Conservation (phyloP, 345 rosid genomes). For the Gossypium stocksii region DNA sequence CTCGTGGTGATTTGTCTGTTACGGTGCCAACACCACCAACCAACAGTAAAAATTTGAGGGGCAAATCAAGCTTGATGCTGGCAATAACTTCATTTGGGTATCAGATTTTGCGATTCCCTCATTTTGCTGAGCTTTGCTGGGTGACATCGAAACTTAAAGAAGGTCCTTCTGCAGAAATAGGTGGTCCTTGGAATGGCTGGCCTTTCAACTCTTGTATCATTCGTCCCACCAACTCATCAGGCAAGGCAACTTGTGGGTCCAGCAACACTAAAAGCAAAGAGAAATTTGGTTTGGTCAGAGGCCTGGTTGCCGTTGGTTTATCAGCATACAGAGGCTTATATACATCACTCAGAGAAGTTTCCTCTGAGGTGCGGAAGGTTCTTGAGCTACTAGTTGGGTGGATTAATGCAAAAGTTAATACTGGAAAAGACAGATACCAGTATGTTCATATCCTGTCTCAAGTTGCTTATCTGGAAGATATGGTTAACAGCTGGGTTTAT, state of each 20-base stretch:
- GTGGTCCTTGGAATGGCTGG: conserved; percentile 93
- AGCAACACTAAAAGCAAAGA: conserved; percentile 58
- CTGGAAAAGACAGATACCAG: conserved; percentile 75
- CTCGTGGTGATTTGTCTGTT: conserved; percentile 30
- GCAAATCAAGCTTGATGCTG: conserved; percentile 63
- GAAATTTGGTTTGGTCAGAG: conserved; percentile 62
- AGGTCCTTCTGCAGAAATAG: conserved; percentile 76
- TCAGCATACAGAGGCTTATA: conserved; percentile 74
- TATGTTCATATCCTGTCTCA: conserved; percentile 76
- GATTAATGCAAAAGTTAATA: conserved; percentile 66
- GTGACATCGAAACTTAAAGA: conserved; percentile 85
- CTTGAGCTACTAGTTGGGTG: conserved; percentile 78
- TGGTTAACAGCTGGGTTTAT: conserved; percentile 86
- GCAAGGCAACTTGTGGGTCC: conserved; percentile 40
- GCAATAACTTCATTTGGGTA: conserved; percentile 78
- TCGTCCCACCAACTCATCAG: conserved; percentile 51
- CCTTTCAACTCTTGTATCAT: conserved; percentile 89
- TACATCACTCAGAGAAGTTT: conserved; percentile 66
- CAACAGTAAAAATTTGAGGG: conserved; percentile 50
- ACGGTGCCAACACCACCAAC: conserved; percentile 35
- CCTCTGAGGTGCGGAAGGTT: conserved; percentile 75
- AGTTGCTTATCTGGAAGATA: conserved; percentile 89
- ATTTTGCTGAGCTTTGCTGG: conserved; percentile 99
- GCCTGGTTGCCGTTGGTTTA: conserved; percentile 83
- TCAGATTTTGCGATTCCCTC: conserved; percentile 85